Evolutionary conservation across 371 early-diverging fungal genomes (phyloP), one percentile per base, ranked within the genome.

Genomic region (Entomophthora muscae): DNA sequence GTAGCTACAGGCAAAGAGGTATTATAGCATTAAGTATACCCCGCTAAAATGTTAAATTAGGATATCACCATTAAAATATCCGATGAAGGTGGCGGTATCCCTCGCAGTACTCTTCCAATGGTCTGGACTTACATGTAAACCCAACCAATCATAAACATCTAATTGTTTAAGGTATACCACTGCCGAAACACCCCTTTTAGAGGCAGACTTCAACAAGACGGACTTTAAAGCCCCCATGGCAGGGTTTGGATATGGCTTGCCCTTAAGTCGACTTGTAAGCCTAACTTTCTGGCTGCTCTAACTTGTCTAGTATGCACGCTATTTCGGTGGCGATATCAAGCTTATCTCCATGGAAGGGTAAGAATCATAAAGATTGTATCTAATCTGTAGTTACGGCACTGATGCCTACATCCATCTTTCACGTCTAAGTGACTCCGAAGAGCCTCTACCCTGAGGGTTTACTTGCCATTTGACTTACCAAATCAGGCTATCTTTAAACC

Each of bases 151-250:
- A n/a, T 57, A 26, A 31, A 3, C 30, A 28, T 57, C 23, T 22
- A 27, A 26, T 10, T 26, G 22, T 10, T 28, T 12, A 51, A 79
- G 62, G 79, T 93, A 95, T 66, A 95, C 98, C 0, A 97, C 98
- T 0, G 98, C 96, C 24, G 80, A 89, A 67, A 79, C 86, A 57
- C 94, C 91, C 63, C 76, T 80, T 63, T 69, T 93, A 60, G 93
- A 93, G 57, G 90, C 90, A 1, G 86, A 83, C 22, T 86, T 80
- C 66, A 84, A 80, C 70, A 73, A 85, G 68, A 82, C 89, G 22
- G 96, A 95, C 69, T 95, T 93, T 68, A 85, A 88, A 71, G 98
- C 98, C 3, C 98, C 98, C 3, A 81, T 97, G 83, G 98, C 98
- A 26, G 98, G 98, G 23, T 95, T 93, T 73, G 98, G 98, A 31